Percentiles rank a stretch among this genome's conserved stretches.
These are phyloP conservation scores for Ophiostoma himal-ulmi DNA, from an alignment of 2,329 filamentous ascomycete genomes.

Conservation along the genomic window DNA sequence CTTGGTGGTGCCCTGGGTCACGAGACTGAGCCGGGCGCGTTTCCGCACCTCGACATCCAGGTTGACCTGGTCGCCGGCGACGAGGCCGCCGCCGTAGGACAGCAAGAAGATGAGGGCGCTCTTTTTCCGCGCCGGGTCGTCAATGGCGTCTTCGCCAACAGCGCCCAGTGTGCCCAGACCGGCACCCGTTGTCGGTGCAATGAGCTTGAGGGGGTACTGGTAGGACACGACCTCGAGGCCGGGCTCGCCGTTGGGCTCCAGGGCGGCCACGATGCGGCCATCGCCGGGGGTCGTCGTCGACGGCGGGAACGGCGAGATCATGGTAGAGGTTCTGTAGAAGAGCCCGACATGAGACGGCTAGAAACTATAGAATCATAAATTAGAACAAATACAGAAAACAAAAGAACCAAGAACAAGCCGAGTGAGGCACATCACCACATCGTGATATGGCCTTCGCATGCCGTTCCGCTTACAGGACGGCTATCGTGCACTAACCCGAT, in stretches of 20 bases:
- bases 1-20: conserved; percentile 82
- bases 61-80: conserved; percentile 77
- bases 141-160: conserved; percentile 30
- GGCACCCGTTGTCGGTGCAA: conserved; percentile 57
- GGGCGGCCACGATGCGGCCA: conserved; percentile 67
- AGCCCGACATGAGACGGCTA: neutral
- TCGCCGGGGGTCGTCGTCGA: conserved; percentile 70
- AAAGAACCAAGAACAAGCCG: neutral
- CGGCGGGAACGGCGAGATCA: conserved; percentile 68
- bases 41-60: conserved; percentile 62
- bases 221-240: conserved; percentile 72
- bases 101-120: conserved; percentile 81
- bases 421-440: neutral
- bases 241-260: conserved; percentile 65
- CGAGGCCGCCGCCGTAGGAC: conserved; percentile 89
- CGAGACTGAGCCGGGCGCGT: conserved; percentile 60
- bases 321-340: conserved; percentile 26
- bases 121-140: conserved; percentile 37
- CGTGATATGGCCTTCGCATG: neutral
- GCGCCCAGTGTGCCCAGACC: neutral
- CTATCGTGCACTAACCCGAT: neutral
- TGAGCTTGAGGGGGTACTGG: conserved; percentile 91
- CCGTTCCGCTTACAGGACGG: neutral
- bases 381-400: neutral
- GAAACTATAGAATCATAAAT: neutral